Conservation (phyloP, 805 yeast species). For the Nakazawaea ishiwadae region DNA sequence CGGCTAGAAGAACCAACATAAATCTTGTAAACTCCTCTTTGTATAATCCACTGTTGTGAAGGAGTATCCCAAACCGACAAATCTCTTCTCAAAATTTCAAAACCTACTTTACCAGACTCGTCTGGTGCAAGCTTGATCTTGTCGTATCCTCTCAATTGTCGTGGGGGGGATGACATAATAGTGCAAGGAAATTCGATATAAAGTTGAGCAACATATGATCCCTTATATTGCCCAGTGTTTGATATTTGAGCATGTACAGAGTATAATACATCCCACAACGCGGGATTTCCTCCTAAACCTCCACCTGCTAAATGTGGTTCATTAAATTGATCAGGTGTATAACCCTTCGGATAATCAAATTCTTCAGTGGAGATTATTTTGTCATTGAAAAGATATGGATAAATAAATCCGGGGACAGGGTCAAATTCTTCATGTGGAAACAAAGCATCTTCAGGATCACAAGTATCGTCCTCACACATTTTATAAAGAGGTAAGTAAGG, state of each 20-base stretch:
- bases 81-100: constrained; percentile 47
- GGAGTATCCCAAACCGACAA: constrained; percentile 52
- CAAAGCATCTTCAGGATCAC: constrained; percentile 50
- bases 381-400: constrained; percentile 44
- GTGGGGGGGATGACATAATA: constrained; percentile 45
- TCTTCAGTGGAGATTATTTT: constrained; percentile 30
- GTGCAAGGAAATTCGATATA: constrained; percentile 49
- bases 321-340: constrained; percentile 29
- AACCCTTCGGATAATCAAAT: constrained; percentile 36
- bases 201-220: constrained; percentile 47
- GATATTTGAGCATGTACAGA: constrained; percentile 39
- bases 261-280: constrained; percentile 49
- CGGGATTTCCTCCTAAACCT: constrained; percentile 29
- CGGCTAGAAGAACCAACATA: constrained; percentile 47
- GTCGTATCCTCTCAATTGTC: constrained; percentile 52
- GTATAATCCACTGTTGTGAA: constrained; percentile 54
- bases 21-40: constrained; percentile 48
- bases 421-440: constrained; percentile 48
- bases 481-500: constrained; percentile 39
- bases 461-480: constrained; percentile 39
- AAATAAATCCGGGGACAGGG: constrained; percentile 52
- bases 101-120: constrained; percentile 29
- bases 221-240: constrained; percentile 42
- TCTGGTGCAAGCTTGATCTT: constrained; percentile 44
- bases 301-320: constrained; percentile 34